A percentile compares a stretch with the other conserved stretches of the same genome.
These are phyloP conservation scores for Candida ortonii DNA, from an alignment of 805 yeast species.

Conservation along the genomic window DNA sequence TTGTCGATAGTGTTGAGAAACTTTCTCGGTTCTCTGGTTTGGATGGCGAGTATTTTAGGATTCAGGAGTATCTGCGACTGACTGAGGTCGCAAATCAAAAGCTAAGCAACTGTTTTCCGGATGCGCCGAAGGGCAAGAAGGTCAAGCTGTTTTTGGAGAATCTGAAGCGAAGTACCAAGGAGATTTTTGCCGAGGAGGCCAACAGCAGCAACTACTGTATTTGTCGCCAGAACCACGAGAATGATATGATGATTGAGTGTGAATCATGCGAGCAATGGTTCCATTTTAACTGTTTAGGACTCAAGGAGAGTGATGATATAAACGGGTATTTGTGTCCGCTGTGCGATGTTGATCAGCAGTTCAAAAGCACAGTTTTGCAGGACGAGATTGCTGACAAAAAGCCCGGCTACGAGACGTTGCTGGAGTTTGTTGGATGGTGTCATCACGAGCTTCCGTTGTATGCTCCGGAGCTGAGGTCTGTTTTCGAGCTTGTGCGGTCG, in stretches of 20 bases:
- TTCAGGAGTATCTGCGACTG: conserved; percentile 9
- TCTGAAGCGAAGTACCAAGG: conserved; percentile 11
- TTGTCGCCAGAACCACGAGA: conserved; percentile 55
- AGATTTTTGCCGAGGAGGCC: conserved; percentile 17
- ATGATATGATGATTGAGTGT: conserved; percentile 66
- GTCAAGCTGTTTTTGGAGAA: conserved; percentile 13
- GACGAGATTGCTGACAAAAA: conserved; percentile 8
- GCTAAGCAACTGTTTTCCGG: conserved; percentile 11
- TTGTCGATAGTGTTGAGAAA: conserved; percentile 12
- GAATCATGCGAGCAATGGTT: conserved; percentile 72
- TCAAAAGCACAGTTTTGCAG: conserved; percentile 21
- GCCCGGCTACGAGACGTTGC: conserved; percentile 13
- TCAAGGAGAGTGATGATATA: conserved; percentile 27
- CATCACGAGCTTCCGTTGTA: conserved; percentile 12
- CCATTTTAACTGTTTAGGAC: conserved; percentile 56
- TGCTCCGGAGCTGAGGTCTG: conserved; percentile 17
- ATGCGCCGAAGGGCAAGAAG: conserved; percentile 14
- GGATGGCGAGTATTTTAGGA: conserved; percentile 3
- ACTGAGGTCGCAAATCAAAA: conserved; percentile 18
- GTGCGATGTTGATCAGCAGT: conserved; percentile 40
- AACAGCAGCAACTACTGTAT: conserved; percentile 46
- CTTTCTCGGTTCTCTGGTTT: conserved; percentile 13
- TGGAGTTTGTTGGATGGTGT: conserved; percentile 15
- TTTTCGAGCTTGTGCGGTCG: conserved; percentile 14
- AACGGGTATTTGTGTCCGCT: conserved; percentile 50